A percentile compares a stretch with the other conserved stretches of the same genome.
phyloP scores from a whole-genome alignment of 2,329 filamentous ascomycete genomes.

The Colletotrichum gigasporum region DNA sequence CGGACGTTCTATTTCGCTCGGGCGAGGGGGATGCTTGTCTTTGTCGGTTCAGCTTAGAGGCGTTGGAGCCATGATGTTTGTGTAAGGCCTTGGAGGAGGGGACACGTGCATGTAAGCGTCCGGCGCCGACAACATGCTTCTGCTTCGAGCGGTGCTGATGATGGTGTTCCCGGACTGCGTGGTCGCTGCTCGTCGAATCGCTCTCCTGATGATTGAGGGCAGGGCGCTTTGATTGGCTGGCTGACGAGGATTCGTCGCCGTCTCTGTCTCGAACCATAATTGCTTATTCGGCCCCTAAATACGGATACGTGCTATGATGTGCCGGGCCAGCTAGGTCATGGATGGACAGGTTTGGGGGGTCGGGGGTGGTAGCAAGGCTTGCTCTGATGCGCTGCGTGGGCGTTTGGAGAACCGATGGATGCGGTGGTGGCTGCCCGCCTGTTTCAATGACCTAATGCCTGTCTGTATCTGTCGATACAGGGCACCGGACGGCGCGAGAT shows the following conservation, averaged over 20 bases:
- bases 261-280: slow-evolving; percentile 56
- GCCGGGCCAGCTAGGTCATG: neutral
- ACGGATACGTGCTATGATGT: neutral
- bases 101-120: slow-evolving; percentile 61
- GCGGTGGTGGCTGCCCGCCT: slow-evolving; percentile 9
- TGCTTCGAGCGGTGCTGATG: slow-evolving; percentile 38
- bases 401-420: slow-evolving; percentile 21
- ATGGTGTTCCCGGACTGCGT: slow-evolving; percentile 38
- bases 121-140: slow-evolving; percentile 55
- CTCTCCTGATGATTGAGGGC: slow-evolving; percentile 46
- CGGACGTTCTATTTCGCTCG: slow-evolving; percentile 41
- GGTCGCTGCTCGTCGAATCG: slow-evolving; percentile 47
- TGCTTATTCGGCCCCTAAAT: slow-evolving; percentile 34
- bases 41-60: slow-evolving; percentile 50
- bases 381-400: slow-evolving; percentile 23
- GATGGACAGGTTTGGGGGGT: slow-evolving; percentile 10
- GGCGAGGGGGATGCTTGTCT: slow-evolving; percentile 55
- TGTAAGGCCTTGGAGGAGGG: slow-evolving; percentile 62
- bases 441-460: slow-evolving; percentile 29
- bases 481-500: neutral
- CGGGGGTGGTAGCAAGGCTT: slow-evolving; percentile 3
- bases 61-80: slow-evolving; percentile 48
- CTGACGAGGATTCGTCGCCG: slow-evolving; percentile 55
- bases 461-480: neutral
- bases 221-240: slow-evolving; percentile 66